These are phyloP conservation scores for Artemisia argyi DNA, from an alignment of 129 eudicot genomes.

Conservation along the genomic window DNA sequence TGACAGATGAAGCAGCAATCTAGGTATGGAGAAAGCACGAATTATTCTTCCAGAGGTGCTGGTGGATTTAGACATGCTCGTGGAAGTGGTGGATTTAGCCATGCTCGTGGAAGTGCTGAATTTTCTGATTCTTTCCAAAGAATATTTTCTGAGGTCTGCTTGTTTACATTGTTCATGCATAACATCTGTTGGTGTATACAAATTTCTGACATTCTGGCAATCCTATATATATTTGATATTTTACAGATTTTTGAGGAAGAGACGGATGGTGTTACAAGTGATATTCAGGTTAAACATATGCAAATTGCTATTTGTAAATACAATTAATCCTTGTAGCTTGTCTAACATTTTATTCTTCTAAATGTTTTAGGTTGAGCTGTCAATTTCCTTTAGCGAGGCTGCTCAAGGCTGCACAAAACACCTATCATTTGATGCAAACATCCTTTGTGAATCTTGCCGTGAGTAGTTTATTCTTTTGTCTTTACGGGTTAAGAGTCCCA, in stretches of 20 bases:
- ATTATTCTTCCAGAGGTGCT: conserved; percentile 36
- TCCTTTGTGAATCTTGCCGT: conserved; percentile 89
- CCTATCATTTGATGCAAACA: conserved; percentile 63
- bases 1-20: conserved; percentile 39
- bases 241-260: conserved; percentile 82
- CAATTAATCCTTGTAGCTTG: conserved; percentile 6
- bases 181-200: not conserved
- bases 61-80: conserved; percentile 52
- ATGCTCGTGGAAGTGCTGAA: conserved; percentile 42
- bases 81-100: conserved; percentile 46
- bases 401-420: conserved; percentile 90
- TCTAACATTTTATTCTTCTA: conserved; percentile 1
- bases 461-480: conserved; percentile 41
- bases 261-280: conserved; percentile 47
- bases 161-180: not conserved
- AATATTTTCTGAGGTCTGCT: conserved; percentile 82
- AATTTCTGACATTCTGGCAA: conserved; percentile 12
- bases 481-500: not conserved
- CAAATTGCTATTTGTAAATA: not conserved
- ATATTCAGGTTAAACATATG: conserved; percentile 61
- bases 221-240: conserved; percentile 13
- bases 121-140: conserved; percentile 88
- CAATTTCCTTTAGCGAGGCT: conserved; percentile 83
- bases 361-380: conserved; percentile 65
- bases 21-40: conserved; percentile 36